Evolutionary conservation across 352 stramenopile species (phyloP).

Genomic region (Phytophthora idaei): DNA sequence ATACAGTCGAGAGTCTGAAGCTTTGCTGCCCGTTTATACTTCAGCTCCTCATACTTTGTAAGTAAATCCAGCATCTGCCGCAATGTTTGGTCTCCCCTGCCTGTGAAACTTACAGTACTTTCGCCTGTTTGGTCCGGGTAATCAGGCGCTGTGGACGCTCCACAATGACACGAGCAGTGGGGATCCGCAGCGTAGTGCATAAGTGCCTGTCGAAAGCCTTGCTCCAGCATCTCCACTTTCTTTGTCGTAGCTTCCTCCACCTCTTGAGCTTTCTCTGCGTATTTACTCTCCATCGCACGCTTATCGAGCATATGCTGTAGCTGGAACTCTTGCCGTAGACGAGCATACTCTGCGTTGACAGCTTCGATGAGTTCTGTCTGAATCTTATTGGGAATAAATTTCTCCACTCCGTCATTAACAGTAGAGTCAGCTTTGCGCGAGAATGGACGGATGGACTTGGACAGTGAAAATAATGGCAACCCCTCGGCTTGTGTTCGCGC

Average conservation of each 20-base stretch:
- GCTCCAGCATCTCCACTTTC: conserved; percentile 63
- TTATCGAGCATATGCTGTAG: conserved; percentile 40
- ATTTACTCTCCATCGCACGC: conserved; percentile 30
- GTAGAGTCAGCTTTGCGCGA: conserved; percentile 19
- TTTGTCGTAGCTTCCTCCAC: conserved; percentile 41
- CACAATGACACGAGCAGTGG: conserved; percentile 2
- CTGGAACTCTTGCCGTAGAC: conserved; percentile 49
- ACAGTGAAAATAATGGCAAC: conserved; percentile 40
- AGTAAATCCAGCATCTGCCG: conserved; percentile 9
- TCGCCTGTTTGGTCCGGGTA: not conserved
- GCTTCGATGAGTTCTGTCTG: conserved; percentile 60
- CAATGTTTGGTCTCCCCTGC: not conserved
- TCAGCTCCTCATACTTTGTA: conserved; percentile 15
- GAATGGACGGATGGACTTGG: conserved; percentile 49
- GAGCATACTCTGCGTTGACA: conserved; percentile 45
- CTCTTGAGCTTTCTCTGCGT: conserved; percentile 25
- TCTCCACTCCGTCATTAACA: conserved; percentile 10
- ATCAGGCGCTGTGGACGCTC: not conserved
- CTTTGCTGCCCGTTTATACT: not conserved
- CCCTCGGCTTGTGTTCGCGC: conserved; percentile 46
- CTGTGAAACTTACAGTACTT: not conserved
- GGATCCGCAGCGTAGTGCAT: conserved; percentile 4
- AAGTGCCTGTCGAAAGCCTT: conserved; percentile 38
- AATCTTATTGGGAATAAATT: conserved; percentile 34
- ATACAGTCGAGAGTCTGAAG: not conserved